phyloP scores from a whole-genome alignment of 495 filamentous ascomycete species.

The Podospora comata region DNA sequence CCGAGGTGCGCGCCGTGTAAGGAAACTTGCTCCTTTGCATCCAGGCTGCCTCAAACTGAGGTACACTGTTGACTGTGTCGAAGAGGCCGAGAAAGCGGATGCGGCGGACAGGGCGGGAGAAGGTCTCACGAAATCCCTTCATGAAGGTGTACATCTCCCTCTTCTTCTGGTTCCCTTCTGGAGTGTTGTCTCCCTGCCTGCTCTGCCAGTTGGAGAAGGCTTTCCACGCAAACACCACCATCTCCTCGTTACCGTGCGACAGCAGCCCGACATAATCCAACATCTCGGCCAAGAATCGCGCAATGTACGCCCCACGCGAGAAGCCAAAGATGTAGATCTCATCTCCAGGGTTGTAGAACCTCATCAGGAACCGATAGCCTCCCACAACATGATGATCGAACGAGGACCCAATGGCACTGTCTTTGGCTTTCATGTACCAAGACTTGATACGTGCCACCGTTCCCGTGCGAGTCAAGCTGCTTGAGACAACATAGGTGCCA shows the following conservation, averaged over 20 bases:
- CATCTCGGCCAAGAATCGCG: slow-evolving; percentile 84
- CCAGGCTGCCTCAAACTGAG: slow-evolving; percentile 78
- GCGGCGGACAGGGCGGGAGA: slow-evolving; percentile 70
- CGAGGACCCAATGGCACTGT: slow-evolving; percentile 77
- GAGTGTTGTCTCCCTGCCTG: slow-evolving; percentile 55
- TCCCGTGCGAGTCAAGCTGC: slow-evolving; percentile 62
- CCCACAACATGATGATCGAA: slow-evolving; percentile 83
- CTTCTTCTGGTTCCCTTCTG: slow-evolving; percentile 55
- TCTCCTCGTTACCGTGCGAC: slow-evolving; percentile 81
- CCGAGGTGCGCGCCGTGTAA: slow-evolving; percentile 75
- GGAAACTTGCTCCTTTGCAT: slow-evolving; percentile 80
- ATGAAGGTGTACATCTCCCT: slow-evolving; percentile 69
- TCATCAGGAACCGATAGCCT: slow-evolving; percentile 86
- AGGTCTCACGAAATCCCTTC: slow-evolving; percentile 81
- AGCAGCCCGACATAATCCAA: slow-evolving; percentile 78
- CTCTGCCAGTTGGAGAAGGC: slow-evolving; percentile 83
- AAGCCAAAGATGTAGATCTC: slow-evolving; percentile 85
- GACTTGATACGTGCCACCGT: slow-evolving; percentile 62
- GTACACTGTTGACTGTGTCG: slow-evolving; percentile 79
- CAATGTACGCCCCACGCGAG: slow-evolving; percentile 82
- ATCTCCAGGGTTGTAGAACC: slow-evolving; percentile 75
- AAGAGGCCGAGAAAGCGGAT: slow-evolving; percentile 71
- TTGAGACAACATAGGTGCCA: slow-evolving; percentile 76
- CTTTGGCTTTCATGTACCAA: slow-evolving; percentile 78
- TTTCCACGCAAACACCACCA: slow-evolving; percentile 83